Conservation (phyloP, 2,329 filamentous ascomycete species). For the Epichloe elymi region DNA sequence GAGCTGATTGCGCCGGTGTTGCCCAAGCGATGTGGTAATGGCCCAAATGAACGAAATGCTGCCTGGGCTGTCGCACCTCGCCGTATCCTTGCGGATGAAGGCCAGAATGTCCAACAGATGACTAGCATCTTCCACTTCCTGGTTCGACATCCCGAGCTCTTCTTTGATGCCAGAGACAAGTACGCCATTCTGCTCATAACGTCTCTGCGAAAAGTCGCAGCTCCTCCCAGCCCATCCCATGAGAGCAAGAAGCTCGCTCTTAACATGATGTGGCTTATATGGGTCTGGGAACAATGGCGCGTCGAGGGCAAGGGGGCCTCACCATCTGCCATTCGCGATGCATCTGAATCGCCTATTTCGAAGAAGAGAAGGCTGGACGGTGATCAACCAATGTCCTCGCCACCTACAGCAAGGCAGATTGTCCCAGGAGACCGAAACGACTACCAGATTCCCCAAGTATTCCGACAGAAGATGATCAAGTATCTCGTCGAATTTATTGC, state of each 20-base stretch:
- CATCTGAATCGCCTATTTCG: conserved; percentile 57
- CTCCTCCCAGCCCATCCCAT: conserved; percentile 69
- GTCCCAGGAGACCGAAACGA: conserved; percentile 42
- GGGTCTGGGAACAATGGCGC: conserved; percentile 81
- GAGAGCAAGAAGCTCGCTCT: conserved; percentile 87
- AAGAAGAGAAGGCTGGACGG: conserved; percentile 68
- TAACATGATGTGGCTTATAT: conserved; percentile 81
- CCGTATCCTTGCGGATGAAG: conserved; percentile 85
- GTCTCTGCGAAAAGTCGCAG: conserved; percentile 77
- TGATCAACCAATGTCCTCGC: conserved; percentile 38
- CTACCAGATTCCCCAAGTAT: conserved; percentile 52
- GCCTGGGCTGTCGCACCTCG: conserved; percentile 84
- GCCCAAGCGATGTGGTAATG: conserved; percentile 66
- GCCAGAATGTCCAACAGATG: conserved; percentile 87
- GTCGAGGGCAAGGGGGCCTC: conserved; percentile 43
- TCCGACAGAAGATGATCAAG: conserved; percentile 74
- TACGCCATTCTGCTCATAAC: conserved; percentile 82
- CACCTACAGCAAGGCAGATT: conserved; percentile 31
- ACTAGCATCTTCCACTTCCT: conserved; percentile 97
- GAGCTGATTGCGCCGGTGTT: conserved; percentile 92
- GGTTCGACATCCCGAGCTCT: conserved; percentile 80
- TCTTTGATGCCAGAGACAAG: conserved; percentile 89
- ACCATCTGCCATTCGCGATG: conserved; percentile 17
- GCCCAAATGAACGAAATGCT: conserved; percentile 57
- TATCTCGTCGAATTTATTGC: conserved; percentile 95